Base-by-base conservation (phyloP, 371 early-diverging fungal species). In the Mucor plumbeus region DNA sequence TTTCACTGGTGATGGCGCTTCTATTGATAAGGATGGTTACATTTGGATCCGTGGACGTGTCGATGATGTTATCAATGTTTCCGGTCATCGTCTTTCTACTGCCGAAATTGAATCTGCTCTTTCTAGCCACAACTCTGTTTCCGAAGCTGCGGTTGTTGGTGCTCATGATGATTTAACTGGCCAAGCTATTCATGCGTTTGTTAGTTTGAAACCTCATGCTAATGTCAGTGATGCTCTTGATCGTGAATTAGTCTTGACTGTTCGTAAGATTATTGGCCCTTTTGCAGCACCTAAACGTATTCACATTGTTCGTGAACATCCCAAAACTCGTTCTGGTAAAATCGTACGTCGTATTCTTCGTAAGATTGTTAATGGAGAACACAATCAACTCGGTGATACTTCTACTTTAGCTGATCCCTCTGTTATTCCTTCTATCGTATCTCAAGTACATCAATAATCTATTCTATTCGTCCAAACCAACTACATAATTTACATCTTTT, bases 301-400 rank as follows among this genome's bases (percentile, higher is more conserved):
- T 59, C 79, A 94, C 64, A 70, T 97, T 68, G 88, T 91, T 36
- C 85, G 85, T 31, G 97, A 95, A 64, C 84, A 98, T 63, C 99
- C 99, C 65, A 98, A 98, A 83, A 99, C 99, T 17, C 87, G 98
- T 13, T 93, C 92, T 34, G 98, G 99, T 59, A 99, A 99, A 83
- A 92, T 99, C 72, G 92, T 95, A 84, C 85, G 95, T 39, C 87
- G 99, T 64, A 89, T 97, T 63, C 79, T 98, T 76, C 83, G 66
- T 70, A 97, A 95, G 85, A 86, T 96, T 65, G 91, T 95, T 33
- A 88, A 85, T 15, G 90, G 91, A 64, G 96, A 98, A 71, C 85
- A 89, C 7, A 90, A 90, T 67, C 87, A 91, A 71, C 78, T 97
- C 15, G 98, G 98, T 39, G 98, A 97, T 75, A 80, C 91, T 61